phyloP scores from a whole-genome alignment of 2,329 filamentous ascomycete genomes.

The Clarireedia homoeocarpa region DNA sequence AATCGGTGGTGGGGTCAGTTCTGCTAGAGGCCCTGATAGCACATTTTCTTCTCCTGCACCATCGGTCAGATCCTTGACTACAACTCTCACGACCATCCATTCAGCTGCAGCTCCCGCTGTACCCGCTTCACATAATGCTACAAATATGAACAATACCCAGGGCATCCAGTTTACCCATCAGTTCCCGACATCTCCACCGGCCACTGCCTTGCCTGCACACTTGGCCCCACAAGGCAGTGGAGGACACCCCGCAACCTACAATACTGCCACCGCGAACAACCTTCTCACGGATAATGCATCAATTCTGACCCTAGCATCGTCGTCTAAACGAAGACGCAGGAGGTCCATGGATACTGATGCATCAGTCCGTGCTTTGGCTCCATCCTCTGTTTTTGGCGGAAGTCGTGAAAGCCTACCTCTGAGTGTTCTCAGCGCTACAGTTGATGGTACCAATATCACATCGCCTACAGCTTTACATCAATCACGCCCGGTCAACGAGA shows the following conservation, averaged over 20 bases:
- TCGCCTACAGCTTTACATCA: conserved; percentile 41
- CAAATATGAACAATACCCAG: conserved; percentile 21
- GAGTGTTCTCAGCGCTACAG: conserved; percentile 67
- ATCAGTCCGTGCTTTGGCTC: conserved; percentile 75
- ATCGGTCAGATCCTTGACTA: conserved; percentile 72
- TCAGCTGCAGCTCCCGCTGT: conserved; percentile 52
- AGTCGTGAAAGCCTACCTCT: conserved; percentile 73
- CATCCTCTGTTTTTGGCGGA: conserved; percentile 73
- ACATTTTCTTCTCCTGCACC: conserved; percentile 79
- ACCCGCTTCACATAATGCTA: conserved; percentile 35
- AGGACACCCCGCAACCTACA: conserved; percentile 62
- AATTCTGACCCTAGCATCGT: conserved; percentile 76
- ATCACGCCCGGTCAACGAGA: conserved; percentile 44
- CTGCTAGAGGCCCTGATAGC: conserved; percentile 62
- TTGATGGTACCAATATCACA: conserved; percentile 45
- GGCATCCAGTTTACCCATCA: conserved; percentile 56
- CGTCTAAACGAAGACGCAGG: conserved; percentile 67
- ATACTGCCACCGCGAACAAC: conserved; percentile 72
- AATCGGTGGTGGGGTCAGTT: conserved; percentile 55
- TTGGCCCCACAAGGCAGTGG: conserved; percentile 42
- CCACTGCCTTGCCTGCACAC: conserved; percentile 66
- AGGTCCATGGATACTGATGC: conserved; percentile 81
- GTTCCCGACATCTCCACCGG: conserved; percentile 55
- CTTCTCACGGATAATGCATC: conserved; percentile 79
- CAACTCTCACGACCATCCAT: conserved; percentile 79